Conservation (phyloP, 2,329 filamentous ascomycete genomes). For the Exophiala dermatitidis region DNA sequence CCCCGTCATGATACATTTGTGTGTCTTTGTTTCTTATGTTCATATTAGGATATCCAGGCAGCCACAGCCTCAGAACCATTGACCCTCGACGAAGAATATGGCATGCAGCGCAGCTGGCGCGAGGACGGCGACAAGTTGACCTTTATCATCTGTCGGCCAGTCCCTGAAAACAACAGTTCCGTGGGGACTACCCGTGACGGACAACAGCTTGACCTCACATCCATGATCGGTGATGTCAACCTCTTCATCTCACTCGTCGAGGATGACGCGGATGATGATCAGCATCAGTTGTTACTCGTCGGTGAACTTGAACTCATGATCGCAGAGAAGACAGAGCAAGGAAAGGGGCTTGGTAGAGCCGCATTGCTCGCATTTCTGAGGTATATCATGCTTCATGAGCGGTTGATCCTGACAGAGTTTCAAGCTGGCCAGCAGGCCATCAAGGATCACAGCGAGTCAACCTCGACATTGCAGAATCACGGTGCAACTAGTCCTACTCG, state of each 20-base stretch:
- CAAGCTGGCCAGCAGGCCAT: constrained; percentile 1
- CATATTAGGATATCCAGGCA: constrained; percentile 60
- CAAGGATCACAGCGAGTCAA: constrained; percentile 10
- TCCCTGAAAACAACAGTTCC: constrained; percentile 3
- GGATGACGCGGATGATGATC: constrained; percentile 31
- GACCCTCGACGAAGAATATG: constrained; percentile 71
- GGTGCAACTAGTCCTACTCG: background rate
- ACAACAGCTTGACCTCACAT: constrained; percentile 45
- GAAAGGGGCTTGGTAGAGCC: constrained; percentile 58
- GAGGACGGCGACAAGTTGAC: constrained; percentile 78
- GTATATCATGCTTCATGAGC: constrained; percentile 55
- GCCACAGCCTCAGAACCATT: constrained; percentile 84
- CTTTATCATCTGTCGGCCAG: constrained; percentile 57
- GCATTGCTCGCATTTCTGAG: constrained; percentile 61
- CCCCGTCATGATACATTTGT: constrained; percentile 5
- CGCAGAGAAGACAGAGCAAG: constrained; percentile 51
- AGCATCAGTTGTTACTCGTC: constrained; percentile 31
- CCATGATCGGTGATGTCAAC: constrained; percentile 70
- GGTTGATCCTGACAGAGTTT: constrained; percentile 54
- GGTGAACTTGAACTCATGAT: constrained; percentile 89
- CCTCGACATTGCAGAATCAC: background rate
- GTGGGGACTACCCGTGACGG: constrained; percentile 29
- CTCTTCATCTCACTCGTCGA: constrained; percentile 62
- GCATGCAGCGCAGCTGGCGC: constrained; percentile 86
- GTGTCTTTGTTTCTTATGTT: background rate